Evolutionary conservation across 352 stramenopile species (phyloP), one percentile per base, ranked within the genome.

Genomic region (Globisporangium camurandrum): DNA sequence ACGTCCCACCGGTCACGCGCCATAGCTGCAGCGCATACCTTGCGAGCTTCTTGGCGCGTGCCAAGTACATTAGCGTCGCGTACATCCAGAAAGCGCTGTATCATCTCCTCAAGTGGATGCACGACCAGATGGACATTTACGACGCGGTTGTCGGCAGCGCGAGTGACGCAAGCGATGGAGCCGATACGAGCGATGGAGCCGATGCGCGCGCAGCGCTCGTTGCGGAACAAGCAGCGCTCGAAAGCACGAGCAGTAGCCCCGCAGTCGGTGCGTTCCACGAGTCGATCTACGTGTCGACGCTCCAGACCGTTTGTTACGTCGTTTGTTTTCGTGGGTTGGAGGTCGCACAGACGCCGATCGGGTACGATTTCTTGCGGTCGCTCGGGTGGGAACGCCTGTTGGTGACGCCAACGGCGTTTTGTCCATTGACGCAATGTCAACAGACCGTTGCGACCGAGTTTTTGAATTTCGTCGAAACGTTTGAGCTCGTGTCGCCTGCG

Each of bases 291-390:
- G 75, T 90, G 46, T 88, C 76, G 0, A 84, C 79, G 37, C 64
- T 97, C 33, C 96, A 99, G 68, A 95, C 95, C 16, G 90, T 96
- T 33, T 99, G 97, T 71, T 99, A 99, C 69, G 86, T 98, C 38
- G 78, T 98, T 64, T 98, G 95, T 61, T 99, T 98, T 61, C 84
- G 93, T 33, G 94, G 93, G n/a, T 66, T 90, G 33, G 83, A 94
- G 58, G 71, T 97, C 45, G 62, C 86, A 65, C 64, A 84, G 42
- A 69, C 49, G 27, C 71, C 81, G 22, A 72, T 77, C 26, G 72
- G 82, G 22, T 93, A 91, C 54, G 75, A 86, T 12, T 93, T 90
- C 48, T 54, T 93, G 59, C 79, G 78, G 8, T 87, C 61, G 28
- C 74, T 93, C n/a, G 79, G 79, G 36, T 93, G 82, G 82, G 75